Percentiles rank a stretch among this genome's conserved stretches.
These are phyloP conservation scores for Phanerochaete carnosa DNA, from an alignment of 768 basidiomycete genomes.

Conservation along the genomic window DNA sequence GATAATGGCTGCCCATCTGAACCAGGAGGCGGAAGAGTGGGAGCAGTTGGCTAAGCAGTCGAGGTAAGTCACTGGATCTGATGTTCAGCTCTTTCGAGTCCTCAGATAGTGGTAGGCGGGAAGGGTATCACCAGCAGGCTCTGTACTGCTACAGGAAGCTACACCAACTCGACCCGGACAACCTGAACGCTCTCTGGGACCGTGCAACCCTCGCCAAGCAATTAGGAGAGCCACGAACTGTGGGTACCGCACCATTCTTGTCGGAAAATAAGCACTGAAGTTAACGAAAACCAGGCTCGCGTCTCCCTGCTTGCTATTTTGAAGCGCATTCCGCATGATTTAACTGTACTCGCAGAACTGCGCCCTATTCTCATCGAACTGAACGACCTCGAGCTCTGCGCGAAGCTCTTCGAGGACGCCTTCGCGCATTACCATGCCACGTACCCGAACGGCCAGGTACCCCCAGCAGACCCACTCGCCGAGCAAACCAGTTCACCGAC, in stretches of 20 bases:
- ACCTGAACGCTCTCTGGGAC: constrained; percentile 88
- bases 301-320: constrained; percentile 68
- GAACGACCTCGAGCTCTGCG: constrained; percentile 61
- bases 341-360: constrained; percentile 75
- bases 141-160: constrained; percentile 90
- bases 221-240: constrained; percentile 65
- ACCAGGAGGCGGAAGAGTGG: constrained; percentile 86
- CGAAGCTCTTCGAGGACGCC: constrained; percentile 66
- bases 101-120: constrained; percentile 39
- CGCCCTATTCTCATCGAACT: constrained; percentile 75
- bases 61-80: constrained; percentile 34
- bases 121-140: constrained; percentile 80
- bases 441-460: constrained; percentile 40
- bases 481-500: constrained; percentile 20
- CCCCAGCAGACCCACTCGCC: constrained; percentile 29
- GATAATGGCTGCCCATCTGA: constrained; percentile 89
- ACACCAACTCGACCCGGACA: constrained; percentile 71
- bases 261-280: not conserved
- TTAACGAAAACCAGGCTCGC: constrained; percentile 31
- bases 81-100: too few species aligned
- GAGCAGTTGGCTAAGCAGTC: constrained; percentile 73
- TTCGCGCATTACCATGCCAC: constrained; percentile 61
- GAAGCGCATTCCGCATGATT: constrained; percentile 73
- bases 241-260: constrained; percentile 26
- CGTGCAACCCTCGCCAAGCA: constrained; percentile 79